phyloP scores from a whole-genome alignment of 139 green algal genomes.

The Yamagishiella unicocca region DNA sequence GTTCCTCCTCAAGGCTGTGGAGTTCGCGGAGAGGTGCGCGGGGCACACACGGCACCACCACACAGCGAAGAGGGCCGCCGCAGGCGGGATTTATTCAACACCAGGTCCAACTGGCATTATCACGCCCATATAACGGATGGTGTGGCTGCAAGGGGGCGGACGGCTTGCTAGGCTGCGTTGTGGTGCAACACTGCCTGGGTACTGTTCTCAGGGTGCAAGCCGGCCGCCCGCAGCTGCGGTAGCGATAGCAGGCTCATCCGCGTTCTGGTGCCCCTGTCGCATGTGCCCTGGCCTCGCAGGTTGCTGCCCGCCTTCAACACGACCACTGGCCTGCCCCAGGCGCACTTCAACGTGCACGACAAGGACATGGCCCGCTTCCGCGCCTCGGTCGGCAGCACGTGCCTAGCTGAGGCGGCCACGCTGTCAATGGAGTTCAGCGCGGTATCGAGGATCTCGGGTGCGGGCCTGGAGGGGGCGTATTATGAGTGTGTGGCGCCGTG shows the following conservation, averaged over 20 bases:
- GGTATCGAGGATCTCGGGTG: conserved; percentile 61
- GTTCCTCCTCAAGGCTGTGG: conserved; percentile 60
- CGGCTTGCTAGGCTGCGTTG: background rate
- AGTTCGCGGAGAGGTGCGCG: conserved; percentile 61
- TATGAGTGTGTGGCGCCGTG: no score
- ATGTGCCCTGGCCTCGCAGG: conserved; percentile 31
- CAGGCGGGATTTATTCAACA: no score
- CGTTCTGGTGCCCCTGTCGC: background rate
- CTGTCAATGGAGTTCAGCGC: conserved; percentile 87
- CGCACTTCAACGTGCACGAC: conserved; percentile 31
- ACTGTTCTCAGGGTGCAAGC: background rate
- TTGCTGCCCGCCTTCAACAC: conserved; percentile 85
- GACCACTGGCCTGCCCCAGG: conserved; percentile 69
- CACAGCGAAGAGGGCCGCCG: no score
- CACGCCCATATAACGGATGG: no score
- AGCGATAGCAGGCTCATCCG: background rate
- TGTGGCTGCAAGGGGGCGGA: background rate
- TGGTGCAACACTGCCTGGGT: background rate
- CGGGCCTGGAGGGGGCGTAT: background rate
- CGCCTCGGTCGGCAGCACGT: conserved; percentile 49
- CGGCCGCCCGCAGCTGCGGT: background rate
- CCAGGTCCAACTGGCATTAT: no score
- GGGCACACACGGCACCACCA: no score
- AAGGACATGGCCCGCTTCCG: background rate
- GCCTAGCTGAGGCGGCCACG: conserved; percentile 81